Conservation (phyloP, 805 yeast genomes). For the Ogataea degrootiae region DNA sequence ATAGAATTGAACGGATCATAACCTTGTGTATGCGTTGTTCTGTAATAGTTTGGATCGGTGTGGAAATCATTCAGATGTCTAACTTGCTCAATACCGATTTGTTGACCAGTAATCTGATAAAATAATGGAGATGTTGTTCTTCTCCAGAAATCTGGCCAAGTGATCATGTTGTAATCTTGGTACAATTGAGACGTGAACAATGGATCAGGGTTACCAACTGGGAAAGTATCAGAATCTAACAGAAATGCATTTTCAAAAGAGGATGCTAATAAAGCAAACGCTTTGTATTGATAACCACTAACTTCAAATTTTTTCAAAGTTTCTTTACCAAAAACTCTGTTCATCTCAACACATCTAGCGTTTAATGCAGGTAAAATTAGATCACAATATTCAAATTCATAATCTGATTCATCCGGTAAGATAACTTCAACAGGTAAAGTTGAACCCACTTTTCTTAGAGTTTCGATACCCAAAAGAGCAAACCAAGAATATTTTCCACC, state of each 20-base stretch:
- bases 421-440: constrained; percentile 77
- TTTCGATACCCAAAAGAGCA: constrained; percentile 58
- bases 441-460: constrained; percentile 63
- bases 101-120: constrained; percentile 40
- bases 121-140: constrained; percentile 49
- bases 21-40: constrained; percentile 26
- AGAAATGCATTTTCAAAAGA: constrained; percentile 48
- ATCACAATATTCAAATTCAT: constrained; percentile 68
- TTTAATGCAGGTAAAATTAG: constrained; percentile 54
- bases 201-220: constrained; percentile 43
- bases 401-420: constrained; percentile 66
- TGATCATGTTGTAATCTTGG: constrained; percentile 41
- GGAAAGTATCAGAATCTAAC: constrained; percentile 50
- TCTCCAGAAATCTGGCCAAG: constrained; percentile 62
- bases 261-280: constrained; percentile 54
- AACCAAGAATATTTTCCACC: constrained; percentile 78
- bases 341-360: constrained; percentile 64
- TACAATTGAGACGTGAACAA: constrained; percentile 57
- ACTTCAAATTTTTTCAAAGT: constrained; percentile 46
- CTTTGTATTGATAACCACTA: constrained; percentile 64
- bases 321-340: constrained; percentile 54
- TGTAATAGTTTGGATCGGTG: constrained; percentile 27
- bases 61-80: constrained; percentile 29
- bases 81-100: constrained; percentile 29
- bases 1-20: constrained; percentile 28